A percentile compares a stretch with the other conserved stretches of the same genome.
Conservation (phyloP, 306 rosid genomes). For the Canavalia gladiata region DNA sequence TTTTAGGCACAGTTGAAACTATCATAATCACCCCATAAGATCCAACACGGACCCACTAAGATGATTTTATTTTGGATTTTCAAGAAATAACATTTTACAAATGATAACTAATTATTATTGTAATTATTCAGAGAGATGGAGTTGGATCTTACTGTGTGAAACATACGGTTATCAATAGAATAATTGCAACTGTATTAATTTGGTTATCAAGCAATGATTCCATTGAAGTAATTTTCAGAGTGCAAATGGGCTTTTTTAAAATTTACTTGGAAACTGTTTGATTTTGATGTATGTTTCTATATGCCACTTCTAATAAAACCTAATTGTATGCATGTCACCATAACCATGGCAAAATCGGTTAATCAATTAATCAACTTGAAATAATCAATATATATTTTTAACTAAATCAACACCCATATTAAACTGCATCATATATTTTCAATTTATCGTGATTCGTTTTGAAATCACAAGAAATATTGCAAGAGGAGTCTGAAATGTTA, state of each 20-base stretch:
- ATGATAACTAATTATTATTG: constrained; percentile 38
- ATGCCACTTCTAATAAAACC: not conserved
- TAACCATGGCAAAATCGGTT: not conserved
- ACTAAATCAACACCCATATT: not conserved
- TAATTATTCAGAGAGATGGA: constrained; percentile 17
- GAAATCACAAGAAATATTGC: not conserved
- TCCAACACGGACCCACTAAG: constrained; percentile 4
- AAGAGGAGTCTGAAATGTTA: not conserved
- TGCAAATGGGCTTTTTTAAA: constrained; percentile 2
- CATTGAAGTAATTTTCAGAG: not conserved
- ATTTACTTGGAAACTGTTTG: not conserved
- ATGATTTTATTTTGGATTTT: constrained; percentile 25
- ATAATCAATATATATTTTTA: not conserved
- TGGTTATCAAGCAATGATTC: constrained; percentile 30
- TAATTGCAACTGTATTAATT: constrained; percentile 17
- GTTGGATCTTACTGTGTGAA: constrained; percentile 38
- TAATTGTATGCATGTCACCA: constrained; percentile 5
- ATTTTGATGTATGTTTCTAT: not conserved
- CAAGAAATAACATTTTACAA: not conserved
- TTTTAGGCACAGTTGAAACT: not conserved
- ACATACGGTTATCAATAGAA: constrained; percentile 26
- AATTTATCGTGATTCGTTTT: not conserved
- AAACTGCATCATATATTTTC: not conserved
- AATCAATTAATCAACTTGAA: not conserved
- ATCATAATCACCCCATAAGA: constrained; percentile 36